A percentile compares a stretch with the other conserved stretches of the same genome.
Conservation (phyloP, 768 basidiomycete genomes). For the Russula abietina region DNA sequence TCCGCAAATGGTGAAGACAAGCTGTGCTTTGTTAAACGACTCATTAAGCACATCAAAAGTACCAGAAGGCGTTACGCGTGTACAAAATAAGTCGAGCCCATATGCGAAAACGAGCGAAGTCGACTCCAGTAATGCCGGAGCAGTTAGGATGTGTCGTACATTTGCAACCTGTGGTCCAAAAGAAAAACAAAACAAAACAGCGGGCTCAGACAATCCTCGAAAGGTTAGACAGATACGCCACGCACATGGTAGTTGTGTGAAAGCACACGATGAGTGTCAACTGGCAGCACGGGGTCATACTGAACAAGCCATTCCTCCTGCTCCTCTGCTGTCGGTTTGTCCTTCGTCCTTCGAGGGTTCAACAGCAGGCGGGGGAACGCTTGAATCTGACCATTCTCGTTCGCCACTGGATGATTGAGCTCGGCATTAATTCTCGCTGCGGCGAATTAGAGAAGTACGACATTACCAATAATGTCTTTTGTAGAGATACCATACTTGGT, state of each 20-base stretch:
- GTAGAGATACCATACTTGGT: slow-evolving; percentile 86
- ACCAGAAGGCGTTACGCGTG: slow-evolving; percentile 76
- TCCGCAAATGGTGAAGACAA: slow-evolving; percentile 74
- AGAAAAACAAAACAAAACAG: neutral
- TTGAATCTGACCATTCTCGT: slow-evolving; percentile 63
- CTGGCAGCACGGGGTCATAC: slow-evolving; percentile 73
- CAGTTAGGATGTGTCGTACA: slow-evolving; percentile 61
- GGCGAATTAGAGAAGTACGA: slow-evolving; percentile 26
- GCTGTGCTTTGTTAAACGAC: slow-evolving; percentile 88
- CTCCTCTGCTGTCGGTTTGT: slow-evolving; percentile 70
- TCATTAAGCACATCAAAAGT: slow-evolving; percentile 92
- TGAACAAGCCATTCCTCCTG: slow-evolving; percentile 79
- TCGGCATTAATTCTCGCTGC: neutral
- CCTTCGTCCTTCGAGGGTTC: slow-evolving; percentile 77
- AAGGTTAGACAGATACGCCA: slow-evolving; percentile 1
- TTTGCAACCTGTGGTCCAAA: slow-evolving; percentile 52
- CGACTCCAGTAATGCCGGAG: slow-evolving; percentile 84
- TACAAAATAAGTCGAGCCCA: slow-evolving; percentile 87
- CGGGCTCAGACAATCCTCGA: neutral
- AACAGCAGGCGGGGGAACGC: slow-evolving; percentile 66
- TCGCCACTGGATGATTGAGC: slow-evolving; percentile 56
- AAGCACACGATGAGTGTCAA: slow-evolving; percentile 55
- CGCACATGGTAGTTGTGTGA: slow-evolving; percentile 53
- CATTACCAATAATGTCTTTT: slow-evolving; percentile 79
- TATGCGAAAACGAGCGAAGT: slow-evolving; percentile 83